Conservation (phyloP, 75 land plant genomes). For the Azolla pinnata region DNA sequence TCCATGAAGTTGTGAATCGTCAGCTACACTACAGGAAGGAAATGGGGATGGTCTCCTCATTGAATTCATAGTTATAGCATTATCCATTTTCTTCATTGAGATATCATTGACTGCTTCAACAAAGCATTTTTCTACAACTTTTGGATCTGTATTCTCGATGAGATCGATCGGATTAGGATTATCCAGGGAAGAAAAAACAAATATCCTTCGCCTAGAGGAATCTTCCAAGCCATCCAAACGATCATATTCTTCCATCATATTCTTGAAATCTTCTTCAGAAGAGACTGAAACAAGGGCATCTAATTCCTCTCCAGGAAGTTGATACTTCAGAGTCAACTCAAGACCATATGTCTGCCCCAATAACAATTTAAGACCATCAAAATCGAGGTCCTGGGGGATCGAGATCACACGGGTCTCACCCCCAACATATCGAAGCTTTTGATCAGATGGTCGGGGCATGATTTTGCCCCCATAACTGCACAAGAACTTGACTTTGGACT, state of each 20-base stretch:
- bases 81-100: too few species aligned
- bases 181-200: slow-evolving; percentile 33
- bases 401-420: slow-evolving; percentile 61
- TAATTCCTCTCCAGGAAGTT: slow-evolving; percentile 57
- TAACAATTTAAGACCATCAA: slow-evolving; percentile 46
- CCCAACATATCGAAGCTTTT: slow-evolving; percentile 62
- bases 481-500: slow-evolving; percentile 29
- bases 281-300: slow-evolving; percentile 64
- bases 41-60: too few species aligned
- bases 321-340: slow-evolving; percentile 58
- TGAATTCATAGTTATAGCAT: too few species aligned
- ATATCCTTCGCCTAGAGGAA: slow-evolving; percentile 45
- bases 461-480: slow-evolving; percentile 72
- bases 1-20: too few species aligned
- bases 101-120: too few species aligned
- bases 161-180: not conserved
- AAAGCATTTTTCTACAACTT: too few species aligned
- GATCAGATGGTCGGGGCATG: slow-evolving; percentile 49
- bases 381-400: slow-evolving; percentile 35
- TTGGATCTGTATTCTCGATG: slow-evolving; percentile 4
- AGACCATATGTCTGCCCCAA: slow-evolving; percentile 28
- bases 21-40: too few species aligned
- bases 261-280: slow-evolving; percentile 60
- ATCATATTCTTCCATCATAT: slow-evolving; percentile 70
- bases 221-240: slow-evolving; percentile 29